A percentile compares a stretch with the other conserved stretches of the same genome.
These are phyloP conservation scores for Actinidia arguta DNA, from an alignment of 179 eudicot genomes.

Conservation along the genomic window DNA sequence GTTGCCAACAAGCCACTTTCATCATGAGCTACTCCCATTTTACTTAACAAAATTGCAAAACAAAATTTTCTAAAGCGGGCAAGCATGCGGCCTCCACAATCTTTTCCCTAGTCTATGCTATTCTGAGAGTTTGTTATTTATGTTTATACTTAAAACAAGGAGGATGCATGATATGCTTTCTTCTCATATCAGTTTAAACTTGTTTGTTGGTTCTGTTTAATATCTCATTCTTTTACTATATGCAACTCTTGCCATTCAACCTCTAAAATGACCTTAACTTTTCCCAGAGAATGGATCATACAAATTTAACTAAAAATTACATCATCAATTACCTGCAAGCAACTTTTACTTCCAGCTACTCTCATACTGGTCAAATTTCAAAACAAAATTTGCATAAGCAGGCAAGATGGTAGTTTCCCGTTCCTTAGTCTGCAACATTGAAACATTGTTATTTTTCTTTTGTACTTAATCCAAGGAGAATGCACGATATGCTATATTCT, in stretches of 20 bases:
- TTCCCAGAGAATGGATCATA: not conserved
- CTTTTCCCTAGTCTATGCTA: too few species aligned
- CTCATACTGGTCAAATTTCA: not conserved
- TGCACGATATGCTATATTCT: not conserved
- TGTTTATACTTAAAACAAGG: not conserved
- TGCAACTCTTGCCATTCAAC: not conserved
- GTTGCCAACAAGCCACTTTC: slow-evolving; percentile 12
- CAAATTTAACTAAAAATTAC: not conserved
- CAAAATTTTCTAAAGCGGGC: not conserved
- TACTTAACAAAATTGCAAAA: not conserved
- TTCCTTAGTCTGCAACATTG: not conserved
- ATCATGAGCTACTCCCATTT: not conserved
- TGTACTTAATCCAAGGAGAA: not conserved
- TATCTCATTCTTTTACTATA: not conserved
- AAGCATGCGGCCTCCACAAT: too few species aligned
- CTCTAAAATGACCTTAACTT: not conserved
- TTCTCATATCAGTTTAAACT: not conserved
- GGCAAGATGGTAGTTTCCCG: slow-evolving; percentile 6
- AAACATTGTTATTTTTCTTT: not conserved
- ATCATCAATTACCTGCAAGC: not conserved
- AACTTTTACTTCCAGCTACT: not conserved
- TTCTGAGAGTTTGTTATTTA: too few species aligned
- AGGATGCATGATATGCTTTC: not conserved
- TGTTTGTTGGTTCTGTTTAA: not conserved
- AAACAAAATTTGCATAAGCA: not conserved